A percentile compares a stretch with the other conserved stretches of the same genome.
Conservation (phyloP, 2,329 filamentous ascomycete species). For the Thyridium curvatum region DNA sequence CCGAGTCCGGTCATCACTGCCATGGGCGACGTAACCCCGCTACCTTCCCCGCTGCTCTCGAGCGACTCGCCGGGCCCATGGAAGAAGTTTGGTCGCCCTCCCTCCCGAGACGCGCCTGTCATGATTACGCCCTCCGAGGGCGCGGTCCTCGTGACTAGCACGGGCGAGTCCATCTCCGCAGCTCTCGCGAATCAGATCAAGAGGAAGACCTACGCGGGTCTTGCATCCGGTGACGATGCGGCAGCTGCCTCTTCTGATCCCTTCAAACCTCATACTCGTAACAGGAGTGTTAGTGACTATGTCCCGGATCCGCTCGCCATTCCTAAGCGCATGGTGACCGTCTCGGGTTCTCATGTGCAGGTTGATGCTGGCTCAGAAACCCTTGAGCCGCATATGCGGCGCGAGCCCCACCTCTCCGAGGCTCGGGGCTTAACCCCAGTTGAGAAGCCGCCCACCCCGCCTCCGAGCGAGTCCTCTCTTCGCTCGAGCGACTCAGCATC, state of each 20-base stretch:
- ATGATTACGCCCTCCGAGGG: slow-evolving; percentile 29
- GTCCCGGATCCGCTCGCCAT: slow-evolving; percentile 64
- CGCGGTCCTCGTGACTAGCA: slow-evolving; percentile 42
- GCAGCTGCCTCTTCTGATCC: slow-evolving; percentile 14
- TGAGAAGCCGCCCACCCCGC: slow-evolving; percentile 70
- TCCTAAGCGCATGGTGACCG: slow-evolving; percentile 66
- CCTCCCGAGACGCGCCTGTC: slow-evolving; percentile 37
- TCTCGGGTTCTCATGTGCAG: slow-evolving; percentile 49
- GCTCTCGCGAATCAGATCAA: slow-evolving; percentile 47
- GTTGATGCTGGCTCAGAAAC: slow-evolving; percentile 15
- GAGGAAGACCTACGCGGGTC: slow-evolving; percentile 48
- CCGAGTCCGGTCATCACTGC: slow-evolving; percentile 69
- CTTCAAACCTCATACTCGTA: slow-evolving; percentile 50
- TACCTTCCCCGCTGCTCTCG: slow-evolving; percentile 67
- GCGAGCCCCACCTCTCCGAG: slow-evolving; percentile 76
- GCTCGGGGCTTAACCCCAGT: slow-evolving; percentile 65
- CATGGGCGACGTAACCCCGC: slow-evolving; percentile 71
- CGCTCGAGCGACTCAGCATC: slow-evolving; percentile 34
- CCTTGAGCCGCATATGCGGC: slow-evolving; percentile 47
- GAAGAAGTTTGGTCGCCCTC: slow-evolving; percentile 45
- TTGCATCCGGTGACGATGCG: slow-evolving; percentile 26
- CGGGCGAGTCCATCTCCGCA: slow-evolving; percentile 45
- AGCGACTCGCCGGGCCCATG: slow-evolving; percentile 62
- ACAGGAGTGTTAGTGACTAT: slow-evolving; percentile 87
- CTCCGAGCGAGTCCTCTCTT: slow-evolving; percentile 66